These are phyloP conservation scores for Xylaria longipes DNA, from an alignment of 495 filamentous ascomycete species.

Conservation along the genomic window DNA sequence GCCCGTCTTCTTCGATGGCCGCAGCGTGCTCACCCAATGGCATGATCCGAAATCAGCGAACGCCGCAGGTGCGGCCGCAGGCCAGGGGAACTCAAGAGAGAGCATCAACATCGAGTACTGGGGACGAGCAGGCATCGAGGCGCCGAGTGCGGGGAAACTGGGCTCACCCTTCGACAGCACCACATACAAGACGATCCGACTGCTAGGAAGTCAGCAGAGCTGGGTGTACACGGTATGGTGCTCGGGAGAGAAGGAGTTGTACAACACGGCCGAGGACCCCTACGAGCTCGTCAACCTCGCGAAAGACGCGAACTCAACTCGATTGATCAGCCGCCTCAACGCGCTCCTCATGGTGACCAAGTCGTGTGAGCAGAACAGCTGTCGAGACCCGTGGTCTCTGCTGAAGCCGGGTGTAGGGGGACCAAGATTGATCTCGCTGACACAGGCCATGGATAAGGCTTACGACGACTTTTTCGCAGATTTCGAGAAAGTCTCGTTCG, in stretches of 20 bases:
- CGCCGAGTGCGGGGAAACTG: conserved; percentile 27
- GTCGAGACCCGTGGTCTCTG: conserved; percentile 55
- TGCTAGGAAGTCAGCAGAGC: conserved; percentile 49
- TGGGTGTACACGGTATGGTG: conserved; percentile 61
- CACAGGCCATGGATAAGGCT: conserved; percentile 12
- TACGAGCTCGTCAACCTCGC: conserved; percentile 26
- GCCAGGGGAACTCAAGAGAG: conserved; percentile 38
- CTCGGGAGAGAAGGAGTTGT: conserved; percentile 57
- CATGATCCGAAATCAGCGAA: neutral
- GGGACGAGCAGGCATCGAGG: conserved; percentile 51
- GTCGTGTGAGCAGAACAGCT: conserved; percentile 54
- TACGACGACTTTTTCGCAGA: conserved; percentile 19
- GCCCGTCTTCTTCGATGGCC: conserved; percentile 32
- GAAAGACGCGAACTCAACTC: neutral
- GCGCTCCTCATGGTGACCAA: conserved; percentile 59
- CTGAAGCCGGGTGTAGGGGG: conserved; percentile 41
- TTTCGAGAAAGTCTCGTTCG: conserved; percentile 20
- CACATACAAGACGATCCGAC: conserved; percentile 58
- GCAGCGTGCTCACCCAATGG: conserved; percentile 23
- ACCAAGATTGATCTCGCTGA: neutral
- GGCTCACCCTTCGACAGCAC: conserved; percentile 42
- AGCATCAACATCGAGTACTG: conserved; percentile 62
- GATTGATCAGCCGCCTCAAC: conserved; percentile 51
- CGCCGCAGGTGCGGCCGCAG: conserved; percentile 31
- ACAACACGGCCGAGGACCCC: conserved; percentile 42